Conservation (phyloP, 2,329 filamentous ascomycete genomes). For the Fulvia fulva region DNA sequence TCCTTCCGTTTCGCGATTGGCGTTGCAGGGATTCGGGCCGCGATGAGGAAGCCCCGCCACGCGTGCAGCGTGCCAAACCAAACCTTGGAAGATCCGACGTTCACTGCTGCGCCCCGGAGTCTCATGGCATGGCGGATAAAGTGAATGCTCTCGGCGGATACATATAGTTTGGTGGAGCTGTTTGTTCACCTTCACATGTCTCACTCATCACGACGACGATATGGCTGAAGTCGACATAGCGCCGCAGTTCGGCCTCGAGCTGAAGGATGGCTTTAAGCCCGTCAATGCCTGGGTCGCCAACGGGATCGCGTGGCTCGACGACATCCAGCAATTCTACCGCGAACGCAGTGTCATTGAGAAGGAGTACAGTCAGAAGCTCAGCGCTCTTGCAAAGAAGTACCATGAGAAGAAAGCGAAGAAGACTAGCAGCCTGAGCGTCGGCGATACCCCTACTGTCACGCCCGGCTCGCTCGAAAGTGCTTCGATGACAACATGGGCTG, state of each 20-base stretch:
- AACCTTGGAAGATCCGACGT: too few relatives aligned
- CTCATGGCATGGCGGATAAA: not conserved
- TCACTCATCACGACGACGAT: constrained; percentile 7
- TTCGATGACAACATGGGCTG: constrained; percentile 94
- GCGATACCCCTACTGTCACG: constrained; percentile 87
- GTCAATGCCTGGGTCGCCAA: constrained; percentile 86
- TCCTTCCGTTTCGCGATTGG: too few relatives aligned
- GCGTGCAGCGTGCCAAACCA: too few relatives aligned
- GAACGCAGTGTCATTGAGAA: constrained; percentile 93
- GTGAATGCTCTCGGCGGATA: too few relatives aligned
- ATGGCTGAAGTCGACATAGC: constrained; percentile 82
- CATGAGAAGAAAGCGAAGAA: constrained; percentile 95
- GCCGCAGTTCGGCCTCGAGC: constrained; percentile 86
- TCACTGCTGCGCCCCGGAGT: not conserved
- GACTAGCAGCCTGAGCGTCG: constrained; percentile 81
- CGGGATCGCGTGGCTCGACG: constrained; percentile 91
- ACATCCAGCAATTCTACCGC: constrained; percentile 95
- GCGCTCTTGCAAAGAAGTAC: constrained; percentile 87
- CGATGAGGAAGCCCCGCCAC: too few relatives aligned
- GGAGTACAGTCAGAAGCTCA: constrained; percentile 88
- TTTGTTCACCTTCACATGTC: not conserved
- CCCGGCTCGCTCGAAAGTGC: constrained; percentile 94
- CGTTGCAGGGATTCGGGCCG: too few relatives aligned
- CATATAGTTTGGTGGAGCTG: not conserved
- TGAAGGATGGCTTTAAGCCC: constrained; percentile 97